phyloP scores from a whole-genome alignment of 352 stramenopile genomes.

The Globisporangium splendens region DNA sequence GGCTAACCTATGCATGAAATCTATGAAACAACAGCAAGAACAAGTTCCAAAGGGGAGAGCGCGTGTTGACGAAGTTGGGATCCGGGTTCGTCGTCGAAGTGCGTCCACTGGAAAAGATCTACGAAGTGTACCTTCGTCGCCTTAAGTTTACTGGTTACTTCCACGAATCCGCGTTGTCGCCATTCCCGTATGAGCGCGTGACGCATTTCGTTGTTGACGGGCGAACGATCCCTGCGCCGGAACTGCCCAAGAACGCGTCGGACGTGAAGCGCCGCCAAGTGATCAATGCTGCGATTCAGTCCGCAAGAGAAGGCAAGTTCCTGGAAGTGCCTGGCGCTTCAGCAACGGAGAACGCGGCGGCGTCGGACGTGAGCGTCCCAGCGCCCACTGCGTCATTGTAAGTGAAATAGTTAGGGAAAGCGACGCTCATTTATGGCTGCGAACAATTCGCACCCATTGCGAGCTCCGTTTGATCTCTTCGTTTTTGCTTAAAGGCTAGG shows the following conservation, averaged over 20 bases:
- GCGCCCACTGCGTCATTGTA: background rate
- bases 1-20: no score
- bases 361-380: constrained; percentile 3
- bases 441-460: background rate
- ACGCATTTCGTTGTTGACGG: constrained; percentile 85
- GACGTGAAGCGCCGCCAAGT: constrained; percentile 68
- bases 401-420: background rate
- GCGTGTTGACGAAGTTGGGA: constrained; percentile 71
- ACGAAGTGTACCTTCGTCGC: constrained; percentile 74
- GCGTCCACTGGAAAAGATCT: constrained; percentile 64
- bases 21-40: constrained; percentile 29
- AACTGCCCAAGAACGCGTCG: constrained; percentile 62
- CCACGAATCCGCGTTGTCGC: constrained; percentile 53
- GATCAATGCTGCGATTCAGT: constrained; percentile 68
- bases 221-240: constrained; percentile 54
- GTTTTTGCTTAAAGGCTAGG: background rate
- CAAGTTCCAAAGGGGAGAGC: constrained; percentile 75
- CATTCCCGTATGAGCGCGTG: constrained; percentile 82
- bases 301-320: constrained; percentile 33
- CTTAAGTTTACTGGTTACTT: constrained; percentile 71
- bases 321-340: background rate
- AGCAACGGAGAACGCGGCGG: background rate
- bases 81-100: constrained; percentile 73
- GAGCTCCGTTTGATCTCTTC: background rate
- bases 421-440: background rate